These are phyloP conservation scores for Dacryopinax spathularia DNA, from an alignment of 768 basidiomycete species.

Conservation along the genomic window DNA sequence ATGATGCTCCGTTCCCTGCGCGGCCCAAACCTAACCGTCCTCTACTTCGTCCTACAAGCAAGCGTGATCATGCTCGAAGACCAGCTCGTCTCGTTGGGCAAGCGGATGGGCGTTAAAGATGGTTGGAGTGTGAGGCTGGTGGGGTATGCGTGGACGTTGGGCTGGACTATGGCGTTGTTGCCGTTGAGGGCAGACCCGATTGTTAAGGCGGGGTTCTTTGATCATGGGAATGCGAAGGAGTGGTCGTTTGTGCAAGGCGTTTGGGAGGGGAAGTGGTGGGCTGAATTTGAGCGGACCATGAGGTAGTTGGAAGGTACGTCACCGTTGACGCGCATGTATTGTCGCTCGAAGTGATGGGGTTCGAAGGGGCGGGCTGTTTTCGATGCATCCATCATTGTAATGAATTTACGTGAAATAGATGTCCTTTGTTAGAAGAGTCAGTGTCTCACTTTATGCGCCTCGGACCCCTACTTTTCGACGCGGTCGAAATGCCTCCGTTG, in stretches of 20 bases:
- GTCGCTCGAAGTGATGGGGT: background rate
- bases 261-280: background rate
- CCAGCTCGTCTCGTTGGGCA: background rate
- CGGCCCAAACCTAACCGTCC: background rate
- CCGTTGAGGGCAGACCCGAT: background rate
- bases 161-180: background rate
- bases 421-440: too few species aligned
- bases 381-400: too few species aligned
- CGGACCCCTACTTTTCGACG: background rate
- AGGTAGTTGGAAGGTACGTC: background rate
- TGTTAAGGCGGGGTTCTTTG: background rate
- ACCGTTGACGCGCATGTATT: background rate
- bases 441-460: background rate
- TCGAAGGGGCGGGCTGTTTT: too few species aligned
- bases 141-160: background rate
- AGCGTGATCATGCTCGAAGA: background rate
- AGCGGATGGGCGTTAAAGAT: background rate
- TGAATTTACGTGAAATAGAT: background rate
- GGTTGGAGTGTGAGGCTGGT: background rate
- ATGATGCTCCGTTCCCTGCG: background rate
- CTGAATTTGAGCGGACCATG: background rate
- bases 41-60: background rate
- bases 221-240: background rate
- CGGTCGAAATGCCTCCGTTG: background rate
- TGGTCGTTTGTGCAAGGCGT: background rate